These are phyloP conservation scores for Hydnomerulius pinastri DNA, from an alignment of 768 basidiomycete genomes.

Conservation along the genomic window DNA sequence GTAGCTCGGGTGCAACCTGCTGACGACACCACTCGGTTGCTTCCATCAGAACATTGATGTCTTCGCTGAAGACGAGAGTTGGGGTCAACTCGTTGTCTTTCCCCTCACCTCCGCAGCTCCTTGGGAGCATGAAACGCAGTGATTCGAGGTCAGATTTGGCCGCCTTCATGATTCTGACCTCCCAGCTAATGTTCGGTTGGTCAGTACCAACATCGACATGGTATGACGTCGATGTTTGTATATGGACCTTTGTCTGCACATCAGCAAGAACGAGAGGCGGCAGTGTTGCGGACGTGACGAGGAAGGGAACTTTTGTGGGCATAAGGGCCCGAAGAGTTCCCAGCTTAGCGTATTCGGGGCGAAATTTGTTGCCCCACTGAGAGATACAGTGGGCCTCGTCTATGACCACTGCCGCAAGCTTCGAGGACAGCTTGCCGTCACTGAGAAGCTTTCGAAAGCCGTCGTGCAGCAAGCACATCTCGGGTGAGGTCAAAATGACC, in stretches of 20 bases:
- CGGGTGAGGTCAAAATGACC: constrained; percentile 39
- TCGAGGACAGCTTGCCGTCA: neutral
- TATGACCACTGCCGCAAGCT: constrained; percentile 6
- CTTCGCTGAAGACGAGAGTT: neutral
- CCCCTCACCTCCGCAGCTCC: neutral
- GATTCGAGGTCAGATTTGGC: constrained; percentile 1
- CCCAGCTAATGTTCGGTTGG: constrained; percentile 2
- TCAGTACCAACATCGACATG: constrained; percentile 1
- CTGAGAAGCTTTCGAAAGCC: constrained; percentile 29
- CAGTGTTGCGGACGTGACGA: constrained; percentile 37
- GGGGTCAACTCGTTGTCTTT: neutral
- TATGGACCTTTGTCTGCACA: constrained; percentile 20
- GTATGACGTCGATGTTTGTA: constrained; percentile 15
- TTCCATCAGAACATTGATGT: constrained; percentile 1
- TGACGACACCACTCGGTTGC: neutral
- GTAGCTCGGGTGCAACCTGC: neutral
- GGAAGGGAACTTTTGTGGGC: constrained; percentile 30
- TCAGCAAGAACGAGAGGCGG: constrained; percentile 27
- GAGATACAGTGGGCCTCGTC: constrained; percentile 19
- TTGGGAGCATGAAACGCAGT: neutral
- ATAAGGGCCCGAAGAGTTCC: constrained; percentile 17
- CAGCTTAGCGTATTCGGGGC: neutral
- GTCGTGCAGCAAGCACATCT: constrained; percentile 40
- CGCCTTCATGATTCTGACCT: neutral
- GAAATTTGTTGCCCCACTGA: constrained; percentile 7